Evolutionary conservation across 768 basidiomycete genomes (phyloP).

Genomic region (Russula dissimulans): DNA sequence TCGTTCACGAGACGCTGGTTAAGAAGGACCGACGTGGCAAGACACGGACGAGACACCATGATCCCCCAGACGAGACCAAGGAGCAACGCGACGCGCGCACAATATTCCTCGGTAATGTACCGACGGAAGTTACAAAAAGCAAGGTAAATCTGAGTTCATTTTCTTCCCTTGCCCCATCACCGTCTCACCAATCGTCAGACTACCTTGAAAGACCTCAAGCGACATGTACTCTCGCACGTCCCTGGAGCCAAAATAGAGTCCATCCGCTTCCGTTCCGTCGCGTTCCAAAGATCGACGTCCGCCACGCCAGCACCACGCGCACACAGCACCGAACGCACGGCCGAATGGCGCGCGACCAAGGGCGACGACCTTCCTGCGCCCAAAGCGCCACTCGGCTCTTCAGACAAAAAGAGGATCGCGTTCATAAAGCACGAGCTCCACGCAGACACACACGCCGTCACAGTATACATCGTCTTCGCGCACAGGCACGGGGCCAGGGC

Average conservation of each 20-base stretch:
- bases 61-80: slow-evolving; percentile 61
- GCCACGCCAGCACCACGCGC: slow-evolving; percentile 28
- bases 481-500: slow-evolving; percentile 32
- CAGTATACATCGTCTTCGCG: slow-evolving; percentile 90
- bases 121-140: slow-evolving; percentile 63
- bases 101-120: slow-evolving; percentile 86
- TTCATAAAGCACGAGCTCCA: slow-evolving; percentile 94
- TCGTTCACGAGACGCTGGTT: slow-evolving; percentile 58
- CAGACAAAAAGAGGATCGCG: slow-evolving; percentile 87
- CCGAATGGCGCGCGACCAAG: slow-evolving; percentile 42
- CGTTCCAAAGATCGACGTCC: slow-evolving; percentile 77
- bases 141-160: slow-evolving; percentile 44
- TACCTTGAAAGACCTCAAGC: slow-evolving; percentile 62
- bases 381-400: slow-evolving; percentile 48
- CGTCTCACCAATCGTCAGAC: slow-evolving; percentile 36
- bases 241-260: slow-evolving; percentile 83
- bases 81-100: slow-evolving; percentile 73
- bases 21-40: slow-evolving; percentile 27
- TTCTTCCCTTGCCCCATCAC: not conserved
- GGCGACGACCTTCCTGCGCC: slow-evolving; percentile 29
- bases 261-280: slow-evolving; percentile 85
- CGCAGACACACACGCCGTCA: slow-evolving; percentile 59
- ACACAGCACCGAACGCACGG: slow-evolving; percentile 51
- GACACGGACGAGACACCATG: slow-evolving; percentile 31
- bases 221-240: slow-evolving; percentile 64